These are phyloP conservation scores for Oryza glaberrima DNA, from an alignment of 176 grass and related monocot genomes.

Conservation along the genomic window DNA sequence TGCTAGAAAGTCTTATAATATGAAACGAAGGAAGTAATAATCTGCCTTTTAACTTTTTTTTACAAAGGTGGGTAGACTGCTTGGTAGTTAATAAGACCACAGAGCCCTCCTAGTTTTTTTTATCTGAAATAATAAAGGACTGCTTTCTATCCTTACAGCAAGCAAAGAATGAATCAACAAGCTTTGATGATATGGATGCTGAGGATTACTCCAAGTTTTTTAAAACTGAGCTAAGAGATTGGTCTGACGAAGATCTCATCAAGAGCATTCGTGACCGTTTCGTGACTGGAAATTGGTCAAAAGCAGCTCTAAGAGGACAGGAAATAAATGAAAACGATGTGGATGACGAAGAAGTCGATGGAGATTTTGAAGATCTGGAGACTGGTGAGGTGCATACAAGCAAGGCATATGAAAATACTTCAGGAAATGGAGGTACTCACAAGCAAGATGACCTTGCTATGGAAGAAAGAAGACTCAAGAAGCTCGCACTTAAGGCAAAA, in stretches of 20 bases:
- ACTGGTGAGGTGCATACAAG: conserved; percentile 74
- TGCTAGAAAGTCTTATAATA: no score
- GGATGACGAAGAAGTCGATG: conserved; percentile 68
- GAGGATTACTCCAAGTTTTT: conserved; percentile 91
- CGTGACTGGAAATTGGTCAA: conserved; percentile 97
- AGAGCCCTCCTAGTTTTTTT: conserved; percentile 14
- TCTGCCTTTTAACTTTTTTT: background rate
- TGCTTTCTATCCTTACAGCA: conserved; percentile 52
- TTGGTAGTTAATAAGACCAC: conserved; percentile 4
- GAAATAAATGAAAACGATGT: conserved; percentile 54
- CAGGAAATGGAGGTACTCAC: conserved; percentile 28
- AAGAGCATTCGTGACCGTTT: conserved; percentile 80
- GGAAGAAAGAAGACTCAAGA: conserved; percentile 81
- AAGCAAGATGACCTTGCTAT: conserved; percentile 56
- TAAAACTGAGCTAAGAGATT: conserved; percentile 69
- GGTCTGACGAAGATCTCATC: conserved; percentile 74
- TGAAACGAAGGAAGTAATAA: background rate
- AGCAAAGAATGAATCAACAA: conserved; percentile 56
- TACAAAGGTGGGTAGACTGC: background rate
- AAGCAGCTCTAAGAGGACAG: conserved; percentile 77
- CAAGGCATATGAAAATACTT: conserved; percentile 38
- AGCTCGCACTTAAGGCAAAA: conserved; percentile 80
- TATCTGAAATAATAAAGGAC: conserved; percentile 17
- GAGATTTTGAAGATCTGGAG: conserved; percentile 97
- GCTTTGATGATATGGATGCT: conserved; percentile 58